These are phyloP conservation scores for Mesembryanthemum crystallinum DNA, from an alignment of 148 eudicot species.

Conservation along the genomic window DNA sequence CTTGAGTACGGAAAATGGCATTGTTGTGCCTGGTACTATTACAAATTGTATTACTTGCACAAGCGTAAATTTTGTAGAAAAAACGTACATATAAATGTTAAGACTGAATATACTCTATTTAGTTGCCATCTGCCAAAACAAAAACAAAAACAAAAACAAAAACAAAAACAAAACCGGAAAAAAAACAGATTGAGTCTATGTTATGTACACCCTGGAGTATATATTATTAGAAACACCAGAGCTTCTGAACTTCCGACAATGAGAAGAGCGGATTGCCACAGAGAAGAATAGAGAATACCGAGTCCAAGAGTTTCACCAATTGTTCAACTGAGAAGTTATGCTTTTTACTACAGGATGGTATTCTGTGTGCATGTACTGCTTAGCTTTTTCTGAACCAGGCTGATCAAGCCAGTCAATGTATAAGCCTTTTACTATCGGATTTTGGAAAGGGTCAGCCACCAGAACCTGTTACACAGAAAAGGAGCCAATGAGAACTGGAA, in stretches of 20 bases:
- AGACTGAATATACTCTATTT: no score
- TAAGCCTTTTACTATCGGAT: slow-evolving; percentile 60
- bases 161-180: no score
- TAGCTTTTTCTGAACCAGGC: slow-evolving; percentile 88
- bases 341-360: slow-evolving; percentile 87
- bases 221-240: not conserved
- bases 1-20: no score
- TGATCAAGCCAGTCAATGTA: slow-evolving; percentile 79
- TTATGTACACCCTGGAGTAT: no score
- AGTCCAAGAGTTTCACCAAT: slow-evolving; percentile 52
- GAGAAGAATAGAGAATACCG: not conserved
- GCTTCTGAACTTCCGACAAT: not conserved
- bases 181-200: no score
- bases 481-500: slow-evolving; percentile 6
- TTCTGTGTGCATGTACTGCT: slow-evolving; percentile 69
- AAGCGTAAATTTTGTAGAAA: no score
- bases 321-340: slow-evolving; percentile 71
- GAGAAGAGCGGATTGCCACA: not conserved
- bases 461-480: slow-evolving; percentile 45
- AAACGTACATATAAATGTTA: no score
- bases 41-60: no score
- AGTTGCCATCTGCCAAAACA: no score
- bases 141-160: no score
- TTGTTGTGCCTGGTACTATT: no score
- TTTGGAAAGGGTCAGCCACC: slow-evolving; percentile 69